Base-by-base conservation (phyloP, 768 basidiomycete genomes). In the Candolleomyces eurysporus region DNA sequence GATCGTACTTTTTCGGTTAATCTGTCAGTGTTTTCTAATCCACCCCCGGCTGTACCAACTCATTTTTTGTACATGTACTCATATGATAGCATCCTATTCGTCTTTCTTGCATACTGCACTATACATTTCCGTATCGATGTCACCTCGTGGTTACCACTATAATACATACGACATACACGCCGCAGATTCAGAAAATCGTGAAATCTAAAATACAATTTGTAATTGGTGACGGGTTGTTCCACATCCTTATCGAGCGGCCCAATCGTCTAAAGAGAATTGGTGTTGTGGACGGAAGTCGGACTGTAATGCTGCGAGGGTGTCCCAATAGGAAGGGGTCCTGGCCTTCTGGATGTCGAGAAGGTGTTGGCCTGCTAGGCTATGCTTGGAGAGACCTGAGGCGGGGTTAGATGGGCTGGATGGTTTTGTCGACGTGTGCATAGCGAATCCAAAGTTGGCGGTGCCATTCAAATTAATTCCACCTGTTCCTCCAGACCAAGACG, bases 381-480 rank as follows among this genome's bases (percentile, higher is more conserved):
- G 62, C 32, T 57, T 42, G 4, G 40, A 31, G 3, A 63, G 9
- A 40, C 50, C 43, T 22, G 62, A 46, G 26, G 30, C 19, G 45
- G 46, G 32, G 48, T 56, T 50, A 14, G 50, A 31, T 9, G 62
- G 58, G 43, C 21, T 36, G 16, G 31, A 43, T 17, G 62, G 62
- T 49, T 59, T 63, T 10, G 39, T 22, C 32, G 51, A 9, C 3
- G 51, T 51, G 39, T 63, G 58, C 4, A 45, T 39, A n/a, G 53
- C 62, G n/a, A 32, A 63, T 14, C 53, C 62, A 42, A 63, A 63
- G 16, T 32, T 31, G 39, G 58, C 36, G 7, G 50, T 54, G 19
- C 62, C 51, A 30, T 53, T 60, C 13, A 49, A 43, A 19, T 58
- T 53, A 11, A 63, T 63, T 11, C 62, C 53, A 19, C 52, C 58